Evolutionary conservation across 805 yeast species (phyloP), one percentile per base, ranked within the genome.

Genomic region (Metschnikowia lachancei): DNA sequence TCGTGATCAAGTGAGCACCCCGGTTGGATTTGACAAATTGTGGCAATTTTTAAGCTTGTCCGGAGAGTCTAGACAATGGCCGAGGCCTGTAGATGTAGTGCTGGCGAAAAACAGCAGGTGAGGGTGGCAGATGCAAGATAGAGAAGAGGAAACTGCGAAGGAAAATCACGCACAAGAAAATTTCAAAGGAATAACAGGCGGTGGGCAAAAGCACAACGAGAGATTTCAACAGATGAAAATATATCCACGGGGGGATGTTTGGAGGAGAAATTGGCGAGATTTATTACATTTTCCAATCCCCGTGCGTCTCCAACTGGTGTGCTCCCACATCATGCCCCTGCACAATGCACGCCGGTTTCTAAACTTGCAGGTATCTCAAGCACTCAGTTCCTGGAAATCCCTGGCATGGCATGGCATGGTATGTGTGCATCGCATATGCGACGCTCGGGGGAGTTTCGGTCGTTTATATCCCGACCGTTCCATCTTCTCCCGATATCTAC

Each of bases 11-110:
- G 11, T 12, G 11, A 26, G 28, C 28, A 5, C 12, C 12, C 28
- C 28, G 28, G 11, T 5, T 6, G 28, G 28, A 6, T 30, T 24
- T 22, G 29, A 18, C 36, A 30, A 29, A 12, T 20, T 17, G 11
- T 20, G 42, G 46, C 42, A 35, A 33, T n/a, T 37, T 38, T 26
- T 37, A 32, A 18, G 44, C 44, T 35, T 24, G 48, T 24, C 38
- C 29, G 48, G 48, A 36, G 40, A 45, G 48, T 45, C 44, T 45
- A 45, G 48, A 45, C 48, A 45, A 45, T 45, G 44, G 48, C 48
- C 46, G 44, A 45, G 48, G 31, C 48, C 48, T 36, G 40, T 45
- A 39, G 44, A 39, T 17, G 48, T 44, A 30, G 43, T 39, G 47
- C 47, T 45, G 47, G 47, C 44, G 43, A 45, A 39, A 45, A 38